Conservation (phyloP, 129 eudicot species). For the Saussurea involucrata region DNA sequence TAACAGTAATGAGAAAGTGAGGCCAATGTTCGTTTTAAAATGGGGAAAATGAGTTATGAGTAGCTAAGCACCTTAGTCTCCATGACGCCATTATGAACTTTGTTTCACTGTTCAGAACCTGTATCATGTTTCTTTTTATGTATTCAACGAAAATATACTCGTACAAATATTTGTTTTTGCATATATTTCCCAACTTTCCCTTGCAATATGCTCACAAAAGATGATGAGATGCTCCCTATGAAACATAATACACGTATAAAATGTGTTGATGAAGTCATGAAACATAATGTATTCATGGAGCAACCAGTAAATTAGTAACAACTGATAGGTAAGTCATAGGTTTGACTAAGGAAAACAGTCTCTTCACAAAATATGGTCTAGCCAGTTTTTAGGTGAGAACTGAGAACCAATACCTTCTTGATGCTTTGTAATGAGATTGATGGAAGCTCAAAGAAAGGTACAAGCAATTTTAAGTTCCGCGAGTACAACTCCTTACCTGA, state of each 20-base stretch:
- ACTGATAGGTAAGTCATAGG: neutral
- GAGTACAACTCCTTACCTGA: conserved; percentile 82
- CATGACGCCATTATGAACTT: conserved; percentile 65
- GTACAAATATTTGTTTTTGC: neutral
- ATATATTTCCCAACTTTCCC: conserved; percentile 1
- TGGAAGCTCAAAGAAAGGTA: conserved; percentile 85
- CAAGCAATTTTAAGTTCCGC: conserved; percentile 83
- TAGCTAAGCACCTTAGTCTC: conserved; percentile 58
- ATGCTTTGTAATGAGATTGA: conserved; percentile 63
- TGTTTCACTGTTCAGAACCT: conserved; percentile 43
- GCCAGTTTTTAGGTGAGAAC: neutral
- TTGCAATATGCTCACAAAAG: neutral
- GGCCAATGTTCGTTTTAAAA: neutral
- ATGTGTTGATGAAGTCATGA: neutral
- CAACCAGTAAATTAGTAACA: neutral
- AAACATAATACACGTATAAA: neutral
- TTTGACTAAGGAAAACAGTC: neutral
- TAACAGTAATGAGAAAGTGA: neutral
- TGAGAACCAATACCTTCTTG: conserved; percentile 45
- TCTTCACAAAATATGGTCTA: neutral
- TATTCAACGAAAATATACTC: neutral
- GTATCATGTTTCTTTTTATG: conserved; percentile 23
- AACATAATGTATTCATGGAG: neutral
- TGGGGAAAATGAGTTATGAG: neutral
- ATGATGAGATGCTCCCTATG: conserved; percentile 11